Percentiles rank a stretch among this genome's conserved stretches.
These are phyloP conservation scores for Lipomyces mesembrius DNA, from an alignment of 805 yeast species.

Conservation along the genomic window DNA sequence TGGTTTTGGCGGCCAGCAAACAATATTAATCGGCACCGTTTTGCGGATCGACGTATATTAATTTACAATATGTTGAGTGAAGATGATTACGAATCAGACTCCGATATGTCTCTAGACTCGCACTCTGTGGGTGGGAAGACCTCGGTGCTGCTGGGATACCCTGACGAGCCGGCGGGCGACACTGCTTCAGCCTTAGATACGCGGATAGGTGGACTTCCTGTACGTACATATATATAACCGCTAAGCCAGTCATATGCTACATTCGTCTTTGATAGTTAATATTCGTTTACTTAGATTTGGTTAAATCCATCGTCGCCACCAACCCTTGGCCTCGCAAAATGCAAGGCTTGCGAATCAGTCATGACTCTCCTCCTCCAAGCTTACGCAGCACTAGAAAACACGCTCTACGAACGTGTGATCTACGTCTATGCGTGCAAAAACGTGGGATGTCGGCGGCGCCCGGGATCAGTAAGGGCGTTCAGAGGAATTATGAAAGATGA, in stretches of 20 bases:
- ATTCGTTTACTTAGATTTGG: constrained; percentile 53
- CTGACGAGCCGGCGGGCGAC: constrained; percentile 40
- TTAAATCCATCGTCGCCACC: constrained; percentile 65
- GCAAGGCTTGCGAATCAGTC: constrained; percentile 65
- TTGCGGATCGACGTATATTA: neutral
- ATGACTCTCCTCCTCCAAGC: constrained; percentile 79
- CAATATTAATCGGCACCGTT: neutral
- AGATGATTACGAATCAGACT: constrained; percentile 33
- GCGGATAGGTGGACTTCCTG: constrained; percentile 78
- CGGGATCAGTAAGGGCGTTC: constrained; percentile 74
- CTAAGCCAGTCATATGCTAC: no score
- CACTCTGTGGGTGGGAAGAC: constrained; percentile 37
- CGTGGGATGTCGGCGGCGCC: constrained; percentile 65
- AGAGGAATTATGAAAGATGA: constrained; percentile 75
- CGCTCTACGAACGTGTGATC: constrained; percentile 76
- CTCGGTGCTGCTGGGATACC: constrained; percentile 46
- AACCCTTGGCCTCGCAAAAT: constrained; percentile 53
- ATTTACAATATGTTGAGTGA: constrained; percentile 14
- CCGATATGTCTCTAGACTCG: constrained; percentile 25
- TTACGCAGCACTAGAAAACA: constrained; percentile 73
- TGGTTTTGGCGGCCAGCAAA: neutral
- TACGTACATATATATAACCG: constrained; percentile 35
- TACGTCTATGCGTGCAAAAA: constrained; percentile 78
- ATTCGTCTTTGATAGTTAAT: constrained; percentile 10
- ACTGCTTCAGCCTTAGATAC: constrained; percentile 56